phyloP scores from a whole-genome alignment of 2,329 filamentous ascomycete genomes.

The Scleromitrula shiraiana region DNA sequence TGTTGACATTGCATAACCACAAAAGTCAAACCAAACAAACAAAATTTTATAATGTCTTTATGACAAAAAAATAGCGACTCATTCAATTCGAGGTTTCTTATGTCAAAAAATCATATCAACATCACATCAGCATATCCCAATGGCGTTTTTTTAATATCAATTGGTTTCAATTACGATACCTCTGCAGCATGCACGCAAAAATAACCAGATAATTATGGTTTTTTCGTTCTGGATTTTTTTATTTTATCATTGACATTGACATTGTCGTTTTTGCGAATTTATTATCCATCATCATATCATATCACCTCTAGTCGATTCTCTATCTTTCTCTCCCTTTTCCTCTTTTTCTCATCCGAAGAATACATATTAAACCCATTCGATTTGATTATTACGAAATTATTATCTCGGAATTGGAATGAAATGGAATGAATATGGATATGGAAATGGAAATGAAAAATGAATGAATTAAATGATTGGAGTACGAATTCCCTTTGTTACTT shows the following conservation, averaged over 20 bases:
- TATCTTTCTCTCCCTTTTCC: background rate
- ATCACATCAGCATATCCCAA: constrained; percentile 7
- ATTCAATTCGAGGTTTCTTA: constrained; percentile 4
- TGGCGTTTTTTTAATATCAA: constrained; percentile 8
- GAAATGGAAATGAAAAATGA: constrained; percentile 5
- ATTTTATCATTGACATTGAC: background rate
- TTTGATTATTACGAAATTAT: too few species aligned
- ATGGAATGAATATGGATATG: too few species aligned
- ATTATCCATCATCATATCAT: too few species aligned
- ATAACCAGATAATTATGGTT: background rate
- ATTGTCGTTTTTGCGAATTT: too few species aligned
- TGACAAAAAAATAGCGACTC: constrained; percentile 5
- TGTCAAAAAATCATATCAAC: constrained; percentile 4
- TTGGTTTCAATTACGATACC: constrained; percentile 5
- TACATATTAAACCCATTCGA: background rate
- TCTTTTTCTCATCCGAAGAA: background rate
- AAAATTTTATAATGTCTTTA: constrained; percentile 7
- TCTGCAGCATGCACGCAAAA: constrained; percentile 9
- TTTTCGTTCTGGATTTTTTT: background rate
- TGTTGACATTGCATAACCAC: too few species aligned
- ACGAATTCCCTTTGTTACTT: constrained; percentile 10
- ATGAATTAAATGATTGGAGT: constrained; percentile 6
- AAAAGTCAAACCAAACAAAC: background rate
- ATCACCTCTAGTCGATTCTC: background rate
- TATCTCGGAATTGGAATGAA: too few species aligned